These are phyloP conservation scores for Penicillium griseofulvum DNA, from an alignment of 2,329 filamentous ascomycete species.

Conservation along the genomic window DNA sequence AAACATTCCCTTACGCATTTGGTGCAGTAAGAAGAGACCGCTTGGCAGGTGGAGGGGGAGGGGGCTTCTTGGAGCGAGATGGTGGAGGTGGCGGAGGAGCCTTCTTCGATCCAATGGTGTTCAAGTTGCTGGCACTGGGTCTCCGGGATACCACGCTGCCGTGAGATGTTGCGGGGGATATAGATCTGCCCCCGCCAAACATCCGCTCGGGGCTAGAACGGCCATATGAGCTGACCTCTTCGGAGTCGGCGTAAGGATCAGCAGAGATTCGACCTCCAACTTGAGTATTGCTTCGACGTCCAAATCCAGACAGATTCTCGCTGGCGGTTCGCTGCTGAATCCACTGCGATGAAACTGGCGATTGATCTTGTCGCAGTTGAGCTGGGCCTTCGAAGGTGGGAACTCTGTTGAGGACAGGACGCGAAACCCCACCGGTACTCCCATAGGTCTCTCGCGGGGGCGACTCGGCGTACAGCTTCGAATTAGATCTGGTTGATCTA, in stretches of 20 bases:
- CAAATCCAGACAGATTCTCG: slow-evolving; percentile 49
- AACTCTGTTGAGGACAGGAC: slow-evolving; percentile 52
- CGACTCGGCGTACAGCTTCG: slow-evolving; percentile 32
- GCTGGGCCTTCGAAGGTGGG: slow-evolving; percentile 60
- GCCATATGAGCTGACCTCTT: slow-evolving; percentile 51
- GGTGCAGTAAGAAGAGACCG: slow-evolving; percentile 40
- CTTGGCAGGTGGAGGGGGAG: slow-evolving; percentile 64
- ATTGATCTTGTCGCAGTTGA: slow-evolving; percentile 53
- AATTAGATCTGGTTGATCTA: slow-evolving; percentile 43
- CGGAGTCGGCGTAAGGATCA: slow-evolving; percentile 51
- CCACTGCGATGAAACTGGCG: slow-evolving; percentile 47
- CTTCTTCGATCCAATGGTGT: slow-evolving; percentile 45
- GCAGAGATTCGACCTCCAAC: slow-evolving; percentile 44
- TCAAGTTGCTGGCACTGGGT: slow-evolving; percentile 49
- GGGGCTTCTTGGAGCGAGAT: slow-evolving; percentile 63
- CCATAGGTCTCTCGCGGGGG: slow-evolving; percentile 43
- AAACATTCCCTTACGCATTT: slow-evolving; percentile 18
- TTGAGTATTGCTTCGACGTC: slow-evolving; percentile 47
- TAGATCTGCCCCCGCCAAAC: slow-evolving; percentile 48
- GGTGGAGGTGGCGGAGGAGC: slow-evolving; percentile 63
- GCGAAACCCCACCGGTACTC: slow-evolving; percentile 30
- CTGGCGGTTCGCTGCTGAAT: slow-evolving; percentile 53
- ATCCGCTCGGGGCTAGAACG: slow-evolving; percentile 50
- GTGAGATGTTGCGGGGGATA: slow-evolving; percentile 55
- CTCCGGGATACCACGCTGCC: slow-evolving; percentile 52